These are phyloP conservation scores for Russula compacta DNA, from an alignment of 768 basidiomycete genomes.

Conservation along the genomic window DNA sequence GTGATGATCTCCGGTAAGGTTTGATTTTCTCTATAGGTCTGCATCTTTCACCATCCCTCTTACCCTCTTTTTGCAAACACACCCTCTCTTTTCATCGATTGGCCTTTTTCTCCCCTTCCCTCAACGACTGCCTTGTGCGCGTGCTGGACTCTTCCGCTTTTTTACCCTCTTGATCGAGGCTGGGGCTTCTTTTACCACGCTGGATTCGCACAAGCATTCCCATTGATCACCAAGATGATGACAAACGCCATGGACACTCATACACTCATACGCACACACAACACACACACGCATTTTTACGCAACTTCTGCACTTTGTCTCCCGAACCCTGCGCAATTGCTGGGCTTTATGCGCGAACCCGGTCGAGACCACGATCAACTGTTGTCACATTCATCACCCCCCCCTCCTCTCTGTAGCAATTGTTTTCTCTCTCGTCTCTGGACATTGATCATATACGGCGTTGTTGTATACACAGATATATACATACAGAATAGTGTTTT, in stretches of 20 bases:
- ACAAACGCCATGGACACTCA: neutral
- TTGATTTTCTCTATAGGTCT: no score
- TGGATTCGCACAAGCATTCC: neutral
- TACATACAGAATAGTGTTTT: neutral
- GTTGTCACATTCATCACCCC: neutral
- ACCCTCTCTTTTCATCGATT: neutral
- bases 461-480: neutral
- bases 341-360: neutral
- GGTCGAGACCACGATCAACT: constrained; percentile 7
- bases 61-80: neutral
- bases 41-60: neutral
- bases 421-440: neutral
- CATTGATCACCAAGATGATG: neutral
- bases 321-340: constrained; percentile 2
- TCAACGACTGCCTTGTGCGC: neutral
- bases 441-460: neutral
- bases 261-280: neutral
- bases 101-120: neutral
- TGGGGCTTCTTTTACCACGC: neutral
- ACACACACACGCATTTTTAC: neutral
- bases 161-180: neutral
- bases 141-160: neutral
- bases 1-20: neutral
- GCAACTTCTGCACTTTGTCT: neutral
- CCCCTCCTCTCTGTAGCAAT: neutral